A percentile compares a stretch with the other conserved stretches of the same genome.
These are phyloP conservation scores for Arabidopsis lyrata DNA, from an alignment of 441 rosid genomes.

Conservation along the genomic window DNA sequence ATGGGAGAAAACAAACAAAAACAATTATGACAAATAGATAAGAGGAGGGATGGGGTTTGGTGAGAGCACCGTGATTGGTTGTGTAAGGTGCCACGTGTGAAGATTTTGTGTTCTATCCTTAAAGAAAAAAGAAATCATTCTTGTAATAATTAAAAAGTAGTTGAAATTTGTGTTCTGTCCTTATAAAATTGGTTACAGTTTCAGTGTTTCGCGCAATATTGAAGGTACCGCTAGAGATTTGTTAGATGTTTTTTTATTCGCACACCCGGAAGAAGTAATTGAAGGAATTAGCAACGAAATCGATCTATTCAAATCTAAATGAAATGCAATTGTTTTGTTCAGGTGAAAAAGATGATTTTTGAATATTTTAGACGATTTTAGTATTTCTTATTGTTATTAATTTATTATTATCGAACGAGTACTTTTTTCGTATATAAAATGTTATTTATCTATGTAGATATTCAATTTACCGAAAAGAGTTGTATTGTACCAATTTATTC, in stretches of 20 bases:
- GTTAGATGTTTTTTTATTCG: conserved; percentile 16
- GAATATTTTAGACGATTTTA: no score
- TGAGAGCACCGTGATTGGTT: conserved; percentile 31
- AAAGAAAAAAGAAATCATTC: not conserved
- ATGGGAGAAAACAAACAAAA: not conserved
- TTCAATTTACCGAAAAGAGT: no score
- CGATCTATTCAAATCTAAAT: no score
- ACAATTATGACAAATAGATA: conserved; percentile 8
- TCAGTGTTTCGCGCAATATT: conserved; percentile 13
- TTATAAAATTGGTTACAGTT: not conserved
- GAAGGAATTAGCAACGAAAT: no score
- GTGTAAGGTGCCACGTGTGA: conserved; percentile 19
- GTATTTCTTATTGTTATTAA: no score
- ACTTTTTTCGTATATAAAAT: no score
- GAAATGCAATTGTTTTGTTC: no score
- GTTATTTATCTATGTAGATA: no score
- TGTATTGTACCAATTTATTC: no score
- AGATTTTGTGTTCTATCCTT: not conserved
- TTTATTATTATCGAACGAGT: no score
- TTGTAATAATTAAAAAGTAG: not conserved
- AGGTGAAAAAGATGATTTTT: no score
- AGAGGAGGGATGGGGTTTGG: conserved; percentile 15
- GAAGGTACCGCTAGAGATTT: conserved; percentile 18
- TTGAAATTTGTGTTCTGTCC: not conserved
- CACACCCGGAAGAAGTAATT: no score